Conservation (phyloP, 106 monocot genomes). For the Amphibolis antarctica region DNA sequence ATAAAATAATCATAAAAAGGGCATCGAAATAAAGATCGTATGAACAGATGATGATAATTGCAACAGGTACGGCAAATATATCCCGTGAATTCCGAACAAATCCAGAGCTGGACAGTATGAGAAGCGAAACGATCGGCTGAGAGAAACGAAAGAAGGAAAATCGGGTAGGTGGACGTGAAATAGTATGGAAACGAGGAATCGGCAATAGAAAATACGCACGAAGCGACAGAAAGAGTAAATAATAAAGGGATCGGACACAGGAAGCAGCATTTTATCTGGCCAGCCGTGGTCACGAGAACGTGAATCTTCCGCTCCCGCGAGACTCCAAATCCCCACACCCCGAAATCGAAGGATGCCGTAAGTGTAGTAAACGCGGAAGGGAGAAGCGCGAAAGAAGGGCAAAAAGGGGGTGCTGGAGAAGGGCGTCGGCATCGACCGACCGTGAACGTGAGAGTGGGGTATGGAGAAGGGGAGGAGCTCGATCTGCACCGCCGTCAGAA, state of each 20-base stretch:
- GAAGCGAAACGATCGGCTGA: too few relatives aligned
- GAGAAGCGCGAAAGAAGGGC: neutral
- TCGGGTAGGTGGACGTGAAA: too few relatives aligned
- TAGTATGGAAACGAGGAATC: too few relatives aligned
- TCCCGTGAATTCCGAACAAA: too few relatives aligned
- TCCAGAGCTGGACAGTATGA: too few relatives aligned
- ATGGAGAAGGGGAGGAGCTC: neutral
- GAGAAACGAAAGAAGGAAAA: too few relatives aligned
- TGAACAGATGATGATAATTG: too few relatives aligned
- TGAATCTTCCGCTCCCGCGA: constrained; percentile 6
- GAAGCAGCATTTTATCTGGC: neutral
- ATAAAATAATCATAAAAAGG: neutral
- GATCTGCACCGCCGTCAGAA: constrained; percentile 2
- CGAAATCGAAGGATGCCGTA: neutral
- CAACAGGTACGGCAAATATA: too few relatives aligned
- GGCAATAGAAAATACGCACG: too few relatives aligned
- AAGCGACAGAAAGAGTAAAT: too few relatives aligned
- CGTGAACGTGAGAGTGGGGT: neutral
- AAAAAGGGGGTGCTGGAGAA: neutral
- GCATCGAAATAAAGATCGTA: neutral
- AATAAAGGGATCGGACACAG: too few relatives aligned
- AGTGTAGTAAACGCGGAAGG: too few relatives aligned
- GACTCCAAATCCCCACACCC: neutral
- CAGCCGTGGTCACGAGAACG: neutral
- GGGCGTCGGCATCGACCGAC: neutral